phyloP scores from a whole-genome alignment of 306 rosid species.

The Quercus aquifolioides region DNA sequence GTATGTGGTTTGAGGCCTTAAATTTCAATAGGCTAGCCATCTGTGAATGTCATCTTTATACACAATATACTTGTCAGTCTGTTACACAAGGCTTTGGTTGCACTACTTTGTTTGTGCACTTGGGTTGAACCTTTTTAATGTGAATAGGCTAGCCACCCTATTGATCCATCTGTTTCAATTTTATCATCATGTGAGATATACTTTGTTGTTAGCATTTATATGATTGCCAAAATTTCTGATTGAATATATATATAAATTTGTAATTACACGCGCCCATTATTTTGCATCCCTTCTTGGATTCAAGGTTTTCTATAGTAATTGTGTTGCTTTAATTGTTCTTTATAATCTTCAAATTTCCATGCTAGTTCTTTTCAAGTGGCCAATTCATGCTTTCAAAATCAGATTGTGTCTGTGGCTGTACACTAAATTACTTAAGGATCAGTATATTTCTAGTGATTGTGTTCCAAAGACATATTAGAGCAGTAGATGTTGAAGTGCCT shows the following conservation, averaged over 20 bases:
- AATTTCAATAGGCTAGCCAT: background rate
- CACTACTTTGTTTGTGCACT: background rate
- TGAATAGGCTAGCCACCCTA: background rate
- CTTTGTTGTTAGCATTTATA: background rate
- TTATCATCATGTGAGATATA: background rate
- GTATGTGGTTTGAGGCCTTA: background rate
- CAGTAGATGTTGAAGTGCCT: background rate
- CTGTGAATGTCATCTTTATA: background rate
- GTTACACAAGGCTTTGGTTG: background rate
- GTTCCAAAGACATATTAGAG: background rate
- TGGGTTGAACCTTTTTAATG: background rate
- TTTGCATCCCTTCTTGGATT: background rate
- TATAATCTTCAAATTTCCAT: background rate
- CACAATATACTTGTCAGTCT: background rate
- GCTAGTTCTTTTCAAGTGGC: background rate
- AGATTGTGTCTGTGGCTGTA: background rate
- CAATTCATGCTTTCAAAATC: background rate
- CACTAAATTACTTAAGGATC: background rate
- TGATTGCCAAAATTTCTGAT: background rate
- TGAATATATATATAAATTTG: background rate
- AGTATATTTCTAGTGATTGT: background rate
- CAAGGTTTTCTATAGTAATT: background rate
- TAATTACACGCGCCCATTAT: background rate
- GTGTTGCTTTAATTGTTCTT: background rate
- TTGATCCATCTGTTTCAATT: background rate